phyloP scores from a whole-genome alignment of 2,329 filamentous ascomycete genomes.

The Fusarium floridanum region DNA sequence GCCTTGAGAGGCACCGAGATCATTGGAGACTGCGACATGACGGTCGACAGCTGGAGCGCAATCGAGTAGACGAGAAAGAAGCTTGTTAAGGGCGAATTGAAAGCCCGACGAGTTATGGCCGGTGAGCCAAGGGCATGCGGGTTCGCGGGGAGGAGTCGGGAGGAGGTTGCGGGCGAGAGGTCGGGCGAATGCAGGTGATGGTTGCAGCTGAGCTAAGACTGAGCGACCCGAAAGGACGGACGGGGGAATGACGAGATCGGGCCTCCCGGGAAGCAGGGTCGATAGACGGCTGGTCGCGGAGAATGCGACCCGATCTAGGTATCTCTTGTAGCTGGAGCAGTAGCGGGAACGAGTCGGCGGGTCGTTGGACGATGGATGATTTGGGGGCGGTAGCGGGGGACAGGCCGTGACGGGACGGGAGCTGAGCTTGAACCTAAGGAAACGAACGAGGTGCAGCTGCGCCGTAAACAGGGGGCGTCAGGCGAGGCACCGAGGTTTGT shows the following conservation, averaged over 20 bases:
- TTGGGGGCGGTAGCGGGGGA: conserved; percentile 43
- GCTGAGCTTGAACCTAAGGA: conserved; percentile 9
- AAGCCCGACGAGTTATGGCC: conserved; percentile 22
- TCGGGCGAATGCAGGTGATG: conserved; percentile 31
- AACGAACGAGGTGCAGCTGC: conserved; percentile 26
- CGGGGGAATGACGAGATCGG: conserved; percentile 20
- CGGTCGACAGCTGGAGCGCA: conserved; percentile 35
- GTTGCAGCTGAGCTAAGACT: conserved; percentile 18
- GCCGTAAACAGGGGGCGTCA: conserved; percentile 25
- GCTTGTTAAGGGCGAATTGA: conserved; percentile 29
- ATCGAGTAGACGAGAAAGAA: conserved; percentile 6
- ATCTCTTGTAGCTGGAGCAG: conserved; percentile 26
- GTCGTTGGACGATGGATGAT: conserved; percentile 35
- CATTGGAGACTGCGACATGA: conserved; percentile 91
- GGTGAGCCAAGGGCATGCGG: conserved; percentile 37
- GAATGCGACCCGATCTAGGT: conserved; percentile 50
- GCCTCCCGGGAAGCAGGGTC: conserved; percentile 23
- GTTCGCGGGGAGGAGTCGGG: conserved; percentile 24
- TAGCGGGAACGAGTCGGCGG: conserved; percentile 34
- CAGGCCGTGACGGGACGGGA: conserved; percentile 4
- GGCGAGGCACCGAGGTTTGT: background rate
- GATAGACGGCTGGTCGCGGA: conserved; percentile 44
- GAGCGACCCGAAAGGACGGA: conserved; percentile 16
- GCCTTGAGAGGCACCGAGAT: conserved; percentile 92
- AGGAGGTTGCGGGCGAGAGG: conserved; percentile 25